These are phyloP conservation scores for Podaxis sp. DNA, from an alignment of 768 basidiomycete species.

Conservation along the genomic window DNA sequence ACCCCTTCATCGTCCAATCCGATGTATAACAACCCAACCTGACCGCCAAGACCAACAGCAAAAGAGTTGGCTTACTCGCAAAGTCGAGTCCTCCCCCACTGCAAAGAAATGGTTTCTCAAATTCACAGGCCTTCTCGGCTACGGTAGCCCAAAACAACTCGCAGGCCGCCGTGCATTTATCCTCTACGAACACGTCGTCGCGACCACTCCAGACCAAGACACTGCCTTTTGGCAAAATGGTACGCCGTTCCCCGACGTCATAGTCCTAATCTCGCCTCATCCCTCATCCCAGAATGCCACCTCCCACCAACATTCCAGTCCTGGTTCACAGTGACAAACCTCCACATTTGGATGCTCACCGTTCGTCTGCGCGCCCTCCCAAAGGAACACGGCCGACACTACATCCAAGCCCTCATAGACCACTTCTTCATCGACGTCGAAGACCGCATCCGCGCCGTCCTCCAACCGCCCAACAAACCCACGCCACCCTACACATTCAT, in stretches of 20 bases:
- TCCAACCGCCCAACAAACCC: slow-evolving; percentile 54
- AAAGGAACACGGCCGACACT: slow-evolving; percentile 57
- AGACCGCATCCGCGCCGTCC: slow-evolving; percentile 80
- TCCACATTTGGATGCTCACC: slow-evolving; percentile 90
- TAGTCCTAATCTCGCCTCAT: background rate
- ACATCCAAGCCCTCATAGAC: slow-evolving; percentile 83
- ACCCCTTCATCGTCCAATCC: background rate
- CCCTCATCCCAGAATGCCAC: slow-evolving; percentile 58
- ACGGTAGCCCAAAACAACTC: slow-evolving; percentile 58
- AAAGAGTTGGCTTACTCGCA: slow-evolving; percentile 56
- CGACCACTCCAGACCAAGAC: slow-evolving; percentile 58
- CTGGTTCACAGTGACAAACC: slow-evolving; percentile 92
- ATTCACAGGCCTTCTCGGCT: slow-evolving; percentile 55
- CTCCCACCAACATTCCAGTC: slow-evolving; percentile 95
- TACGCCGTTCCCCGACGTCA: slow-evolving; percentile 29
- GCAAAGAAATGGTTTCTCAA: slow-evolving; percentile 45
- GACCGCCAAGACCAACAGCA: slow-evolving; percentile 6
- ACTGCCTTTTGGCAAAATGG: slow-evolving; percentile 64
- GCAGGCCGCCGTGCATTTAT: slow-evolving; percentile 58
- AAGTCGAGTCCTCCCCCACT: slow-evolving; percentile 49
- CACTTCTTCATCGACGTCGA: slow-evolving; percentile 96
- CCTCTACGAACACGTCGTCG: slow-evolving; percentile 59
- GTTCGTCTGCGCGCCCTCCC: slow-evolving; percentile 87
- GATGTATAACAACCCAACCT: slow-evolving; percentile 9
- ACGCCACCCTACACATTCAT: slow-evolving; percentile 44